phyloP scores from a whole-genome alignment of 352 stramenopile genomes.

The Aphanomyces stellatus region DNA sequence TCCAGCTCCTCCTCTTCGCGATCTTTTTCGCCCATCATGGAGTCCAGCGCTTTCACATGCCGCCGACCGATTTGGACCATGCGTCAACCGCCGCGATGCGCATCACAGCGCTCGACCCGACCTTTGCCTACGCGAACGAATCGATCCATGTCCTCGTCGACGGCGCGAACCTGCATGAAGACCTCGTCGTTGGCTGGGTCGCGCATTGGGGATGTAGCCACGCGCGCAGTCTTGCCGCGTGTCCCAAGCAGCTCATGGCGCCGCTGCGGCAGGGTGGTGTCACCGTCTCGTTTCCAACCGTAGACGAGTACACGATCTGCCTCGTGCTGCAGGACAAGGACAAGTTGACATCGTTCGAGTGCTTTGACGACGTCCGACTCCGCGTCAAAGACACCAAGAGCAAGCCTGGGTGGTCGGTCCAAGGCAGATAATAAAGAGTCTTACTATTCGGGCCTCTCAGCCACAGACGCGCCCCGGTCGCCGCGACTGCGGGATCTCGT shows the following conservation, averaged over 20 bases:
- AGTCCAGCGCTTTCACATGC: background rate
- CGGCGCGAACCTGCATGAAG: background rate
- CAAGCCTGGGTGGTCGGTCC: conserved; percentile 2
- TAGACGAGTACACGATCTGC: conserved; percentile 8
- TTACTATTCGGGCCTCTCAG: background rate
- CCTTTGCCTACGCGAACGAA: conserved; percentile 3
- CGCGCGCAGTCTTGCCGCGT: background rate
- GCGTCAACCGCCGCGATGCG: background rate
- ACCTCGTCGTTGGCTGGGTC: background rate
- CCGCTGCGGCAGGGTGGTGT: background rate
- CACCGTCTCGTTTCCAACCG: background rate
- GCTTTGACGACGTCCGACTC: conserved; percentile 1
- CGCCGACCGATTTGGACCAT: background rate
- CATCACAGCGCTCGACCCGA: background rate
- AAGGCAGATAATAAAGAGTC: background rate
- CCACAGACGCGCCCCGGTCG: background rate
- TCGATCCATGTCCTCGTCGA: background rate
- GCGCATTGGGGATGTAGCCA: background rate
- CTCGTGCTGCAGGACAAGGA: background rate
- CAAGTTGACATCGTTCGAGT: background rate
- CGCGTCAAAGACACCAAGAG: background rate
- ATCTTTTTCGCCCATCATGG: background rate
- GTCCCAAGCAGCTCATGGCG: background rate
- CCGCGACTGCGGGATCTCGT: background rate
- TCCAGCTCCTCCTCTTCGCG: background rate